phyloP scores from a whole-genome alignment of 371 early-diverging fungal species.

The Synchytrium microbalum region DNA sequence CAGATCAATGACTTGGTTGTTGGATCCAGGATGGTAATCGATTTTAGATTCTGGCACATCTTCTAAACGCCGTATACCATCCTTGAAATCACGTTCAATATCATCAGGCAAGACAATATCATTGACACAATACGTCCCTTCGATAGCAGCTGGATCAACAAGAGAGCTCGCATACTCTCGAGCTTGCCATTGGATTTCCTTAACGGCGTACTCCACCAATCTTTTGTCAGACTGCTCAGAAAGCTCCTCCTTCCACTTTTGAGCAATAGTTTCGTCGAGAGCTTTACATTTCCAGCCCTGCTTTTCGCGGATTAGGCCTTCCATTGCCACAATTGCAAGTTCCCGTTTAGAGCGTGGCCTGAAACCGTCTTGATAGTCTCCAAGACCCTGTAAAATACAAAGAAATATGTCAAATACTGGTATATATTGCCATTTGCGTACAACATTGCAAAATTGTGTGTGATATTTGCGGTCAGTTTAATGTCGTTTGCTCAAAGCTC shows the following conservation, averaged over 20 bases:
- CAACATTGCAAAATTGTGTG: no score
- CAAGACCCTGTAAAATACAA: neutral
- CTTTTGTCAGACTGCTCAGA: neutral
- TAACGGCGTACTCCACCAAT: neutral
- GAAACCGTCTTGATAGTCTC: neutral
- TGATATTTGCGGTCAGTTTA: no score
- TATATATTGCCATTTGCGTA: no score
- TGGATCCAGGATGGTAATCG: constrained; percentile 48
- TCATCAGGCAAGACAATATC: constrained; percentile 14
- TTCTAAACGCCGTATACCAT: constrained; percentile 18
- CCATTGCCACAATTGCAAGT: neutral
- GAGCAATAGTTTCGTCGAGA: neutral
- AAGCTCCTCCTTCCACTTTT: neutral
- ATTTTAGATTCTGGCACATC: constrained; percentile 23
- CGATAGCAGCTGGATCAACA: neutral
- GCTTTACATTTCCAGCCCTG: neutral
- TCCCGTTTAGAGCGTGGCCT: neutral
- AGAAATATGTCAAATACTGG: no score
- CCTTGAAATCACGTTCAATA: constrained; percentile 13
- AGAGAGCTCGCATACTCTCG: neutral
- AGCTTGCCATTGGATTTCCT: neutral
- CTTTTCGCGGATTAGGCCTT: neutral
- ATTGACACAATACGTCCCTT: neutral
- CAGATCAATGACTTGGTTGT: constrained; percentile 48
- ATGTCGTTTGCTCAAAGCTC: no score